Base-by-base conservation (phyloP, 2,329 filamentous ascomycete genomes). In the Domatiomyces globalis region DNA sequence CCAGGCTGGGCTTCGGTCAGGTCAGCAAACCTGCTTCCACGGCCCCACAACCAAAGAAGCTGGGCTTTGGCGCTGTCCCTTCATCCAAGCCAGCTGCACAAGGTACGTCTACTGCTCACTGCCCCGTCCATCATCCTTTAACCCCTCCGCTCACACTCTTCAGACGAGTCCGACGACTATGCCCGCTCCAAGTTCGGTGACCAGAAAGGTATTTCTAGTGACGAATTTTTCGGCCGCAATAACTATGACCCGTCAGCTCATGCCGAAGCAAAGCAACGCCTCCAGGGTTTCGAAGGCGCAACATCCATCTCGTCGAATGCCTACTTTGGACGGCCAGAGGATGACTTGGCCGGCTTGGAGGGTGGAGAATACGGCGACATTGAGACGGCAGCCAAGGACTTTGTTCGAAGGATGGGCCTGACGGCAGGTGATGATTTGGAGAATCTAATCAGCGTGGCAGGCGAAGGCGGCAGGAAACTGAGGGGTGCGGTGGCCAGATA, bases 141-240 rank as follows among this genome's bases (percentile, higher is more conserved):
- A 15, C 29, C 47, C 36, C 44, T 17, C 27, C 17, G 42, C 36
- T 43, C 7, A 22, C 36, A 4, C 27, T 3, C 44, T 45, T 17
- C 61, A 74, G 78, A 80, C 46, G 87, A 95, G 52, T 82, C 84
- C 50, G 81, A 95, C 63, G 81, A 80, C 63, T 94, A 87, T 65
- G 87, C 89, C 5, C 85, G 86, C 62, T 73, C 79, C 63, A 95
- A 95, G 69, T 98, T 98, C 63, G 90, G 89, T 54, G 71, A 70
- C 44, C 92, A 98, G 67, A 96, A 96, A 74, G 86, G 86, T 61
- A 98, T 98, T 60, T 95, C 88, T 0, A 95, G 89, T 0, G 92
- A 98, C 67, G 92, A 98, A 66, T 98, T 94, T 76, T 98, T 98
- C 65, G 88, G 90, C 63, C 90, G 92, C 66, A 87, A 88, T 49